These are phyloP conservation scores for Paramecium biaurelia DNA, from an alignment of 73 alveolate species.

Conservation along the genomic window DNA sequence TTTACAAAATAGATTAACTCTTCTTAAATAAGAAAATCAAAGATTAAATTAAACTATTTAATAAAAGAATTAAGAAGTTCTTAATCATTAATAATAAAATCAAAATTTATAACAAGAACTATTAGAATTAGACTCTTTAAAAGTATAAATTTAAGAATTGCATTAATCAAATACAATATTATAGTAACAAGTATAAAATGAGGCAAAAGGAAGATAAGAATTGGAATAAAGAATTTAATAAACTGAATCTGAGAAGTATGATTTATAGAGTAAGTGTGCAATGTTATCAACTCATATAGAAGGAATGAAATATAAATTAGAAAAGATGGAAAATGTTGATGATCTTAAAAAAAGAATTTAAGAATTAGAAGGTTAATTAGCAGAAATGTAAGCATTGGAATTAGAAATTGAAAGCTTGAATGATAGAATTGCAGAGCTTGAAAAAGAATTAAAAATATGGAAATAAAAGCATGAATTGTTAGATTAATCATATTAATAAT, in stretches of 20 bases:
- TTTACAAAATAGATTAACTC: not conserved
- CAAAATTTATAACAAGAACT: not conserved
- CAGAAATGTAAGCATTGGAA: not conserved
- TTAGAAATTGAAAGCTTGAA: conserved; percentile 9
- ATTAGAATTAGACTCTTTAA: not conserved
- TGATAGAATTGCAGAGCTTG: not conserved
- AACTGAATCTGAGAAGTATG: conserved; percentile 6
- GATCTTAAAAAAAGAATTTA: conserved; percentile 1
- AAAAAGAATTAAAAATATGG: not conserved
- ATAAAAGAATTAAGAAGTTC: not conserved
- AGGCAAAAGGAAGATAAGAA: not conserved
- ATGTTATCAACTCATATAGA: conserved; percentile 45
- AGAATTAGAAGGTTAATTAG: not conserved
- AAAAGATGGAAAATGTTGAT: not conserved
- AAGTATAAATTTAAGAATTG: not conserved
- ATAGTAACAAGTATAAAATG: not conserved
- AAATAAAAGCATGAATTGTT: not conserved
- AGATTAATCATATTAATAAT: not conserved
- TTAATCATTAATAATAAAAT: not conserved
- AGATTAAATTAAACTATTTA: not conserved
- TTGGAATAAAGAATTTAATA: not conserved
- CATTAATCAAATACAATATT: not conserved
- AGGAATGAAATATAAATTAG: conserved; percentile 36
- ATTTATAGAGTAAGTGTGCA: conserved; percentile 33
- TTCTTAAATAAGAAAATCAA: not conserved